Base-by-base conservation (phyloP, 352 stramenopile genomes). In the Globisporangium okanoganense region DNA sequence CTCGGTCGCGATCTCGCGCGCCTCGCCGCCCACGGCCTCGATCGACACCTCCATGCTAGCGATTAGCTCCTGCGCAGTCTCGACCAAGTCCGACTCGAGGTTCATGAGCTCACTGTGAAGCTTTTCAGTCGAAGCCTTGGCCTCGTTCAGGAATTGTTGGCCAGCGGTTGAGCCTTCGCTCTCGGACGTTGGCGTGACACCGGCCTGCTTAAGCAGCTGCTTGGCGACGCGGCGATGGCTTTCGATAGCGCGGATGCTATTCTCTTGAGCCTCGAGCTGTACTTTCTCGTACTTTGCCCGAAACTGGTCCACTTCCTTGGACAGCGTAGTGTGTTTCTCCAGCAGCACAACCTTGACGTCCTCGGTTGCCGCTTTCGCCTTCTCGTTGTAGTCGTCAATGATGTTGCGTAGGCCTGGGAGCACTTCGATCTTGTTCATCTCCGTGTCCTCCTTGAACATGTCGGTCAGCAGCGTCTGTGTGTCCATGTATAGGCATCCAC, bases 361-460 rank as follows among this genome's bases (percentile, higher is more conserved):
- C 52, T 97, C 89, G 0, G 89, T 84, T 6, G 87, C 79, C 1
- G 70, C 60, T 56, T 92, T 92, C 41, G 88, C 76, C 64, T 93
- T 89, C 59, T 95, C 86, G n/a, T 67, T 84, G 62, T 97, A 97
- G 54, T 93, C 77, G 45, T 98, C 90, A 31, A 96, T 90, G 45
- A 97, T 76, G 52, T 94, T 94, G 36, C 93, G 87, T 16, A 97
- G 66, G 0, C 85, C 88, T 29, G 92, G 92, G 1, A 98, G 70
- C 33, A 95, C 75, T 58, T 95, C 83, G 38, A 98, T 93, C 70
- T 97, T 97, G 67, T 67, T 82, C 67, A 97, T 94, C 55, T 98
- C 93, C 13, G 76, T 85, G 73, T 98, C 92, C 41, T 97, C 90
- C 41, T 85, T 85, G 62, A 98, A 98, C 85, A 98, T 97, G 62